These are phyloP conservation scores for Candida hispaniensis DNA, from an alignment of 805 yeast genomes.

Conservation along the genomic window DNA sequence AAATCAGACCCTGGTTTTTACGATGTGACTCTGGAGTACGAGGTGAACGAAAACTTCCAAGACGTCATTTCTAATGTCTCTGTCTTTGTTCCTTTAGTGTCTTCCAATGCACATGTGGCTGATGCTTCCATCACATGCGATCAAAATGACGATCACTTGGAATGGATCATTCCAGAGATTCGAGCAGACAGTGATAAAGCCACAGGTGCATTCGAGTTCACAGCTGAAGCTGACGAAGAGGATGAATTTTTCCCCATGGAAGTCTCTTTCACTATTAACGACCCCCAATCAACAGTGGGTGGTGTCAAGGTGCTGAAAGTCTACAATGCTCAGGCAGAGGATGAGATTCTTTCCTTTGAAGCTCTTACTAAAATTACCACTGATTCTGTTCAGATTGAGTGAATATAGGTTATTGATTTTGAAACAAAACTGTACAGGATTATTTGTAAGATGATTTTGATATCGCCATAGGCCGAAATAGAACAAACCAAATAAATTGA, in stretches of 20 bases:
- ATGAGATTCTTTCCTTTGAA: conserved; percentile 57
- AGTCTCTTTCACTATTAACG: conserved; percentile 45
- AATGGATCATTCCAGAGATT: conserved; percentile 51
- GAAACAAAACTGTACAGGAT: too few species aligned
- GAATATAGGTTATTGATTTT: too few species aligned
- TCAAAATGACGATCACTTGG: conserved; percentile 57
- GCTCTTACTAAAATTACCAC: conserved; percentile 32
- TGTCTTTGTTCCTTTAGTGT: conserved; percentile 56
- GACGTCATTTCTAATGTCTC: conserved; percentile 43
- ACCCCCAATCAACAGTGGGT: conserved; percentile 42
- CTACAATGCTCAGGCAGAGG: conserved; percentile 39
- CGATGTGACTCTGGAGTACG: conserved; percentile 83
- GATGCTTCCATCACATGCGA: conserved; percentile 33
- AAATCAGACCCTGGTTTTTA: conserved; percentile 47
- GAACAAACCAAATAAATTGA: too few species aligned
- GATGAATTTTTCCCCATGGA: conserved; percentile 84
- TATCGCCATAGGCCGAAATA: too few species aligned
- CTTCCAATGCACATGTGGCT: conserved; percentile 42
- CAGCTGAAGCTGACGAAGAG: conserved; percentile 64
- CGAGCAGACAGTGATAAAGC: conserved; percentile 38
- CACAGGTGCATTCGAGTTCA: conserved; percentile 69
- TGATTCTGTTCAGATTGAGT: conserved; percentile 32
- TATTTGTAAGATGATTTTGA: too few species aligned
- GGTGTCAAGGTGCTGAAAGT: conserved; percentile 54
- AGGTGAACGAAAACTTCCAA: conserved; percentile 41